phyloP scores from a whole-genome alignment of 2,329 filamentous ascomycete species.

The Triangularia verruculosa region DNA sequence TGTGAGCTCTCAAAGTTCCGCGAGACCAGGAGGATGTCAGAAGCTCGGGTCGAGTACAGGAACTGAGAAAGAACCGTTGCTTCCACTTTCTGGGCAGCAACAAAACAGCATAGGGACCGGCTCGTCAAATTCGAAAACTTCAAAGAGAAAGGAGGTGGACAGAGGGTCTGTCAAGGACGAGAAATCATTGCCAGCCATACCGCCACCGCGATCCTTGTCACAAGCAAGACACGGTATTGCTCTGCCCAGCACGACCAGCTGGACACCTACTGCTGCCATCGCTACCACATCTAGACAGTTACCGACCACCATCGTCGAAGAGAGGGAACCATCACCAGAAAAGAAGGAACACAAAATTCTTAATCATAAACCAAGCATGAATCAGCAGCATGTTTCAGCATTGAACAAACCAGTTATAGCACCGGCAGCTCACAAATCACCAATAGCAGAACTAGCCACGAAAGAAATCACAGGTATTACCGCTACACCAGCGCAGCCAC shows the following conservation, averaged over 20 bases:
- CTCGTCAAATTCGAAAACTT: background rate
- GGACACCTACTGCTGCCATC: constrained; percentile 2
- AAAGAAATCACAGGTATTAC: constrained; percentile 1
- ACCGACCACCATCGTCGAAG: constrained; percentile 18
- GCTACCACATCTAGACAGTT: background rate
- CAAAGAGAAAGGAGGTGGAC: background rate
- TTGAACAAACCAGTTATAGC: too few species aligned
- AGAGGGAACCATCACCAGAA: constrained; percentile 14
- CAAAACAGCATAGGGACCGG: background rate
- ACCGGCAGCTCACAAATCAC: too few species aligned
- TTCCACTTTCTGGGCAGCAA: background rate
- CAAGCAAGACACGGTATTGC: constrained; percentile 14
- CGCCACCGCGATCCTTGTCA: constrained; percentile 2
- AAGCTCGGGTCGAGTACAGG: background rate
- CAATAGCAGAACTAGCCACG: background rate
- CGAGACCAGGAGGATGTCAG: background rate
- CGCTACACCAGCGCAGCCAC: constrained; percentile 1
- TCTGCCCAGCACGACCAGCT: constrained; percentile 10
- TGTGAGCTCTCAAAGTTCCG: background rate
- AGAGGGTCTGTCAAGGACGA: background rate
- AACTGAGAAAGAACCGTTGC: background rate
- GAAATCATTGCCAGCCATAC: constrained; percentile 11
- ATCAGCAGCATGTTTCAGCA: background rate
- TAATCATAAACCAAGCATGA: background rate
- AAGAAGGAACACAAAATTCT: constrained; percentile 9